Percentiles rank a stretch among this genome's conserved stretches.
phyloP scores from a whole-genome alignment of 2,329 filamentous ascomycete species.

The Alternaria arborescens region DNA sequence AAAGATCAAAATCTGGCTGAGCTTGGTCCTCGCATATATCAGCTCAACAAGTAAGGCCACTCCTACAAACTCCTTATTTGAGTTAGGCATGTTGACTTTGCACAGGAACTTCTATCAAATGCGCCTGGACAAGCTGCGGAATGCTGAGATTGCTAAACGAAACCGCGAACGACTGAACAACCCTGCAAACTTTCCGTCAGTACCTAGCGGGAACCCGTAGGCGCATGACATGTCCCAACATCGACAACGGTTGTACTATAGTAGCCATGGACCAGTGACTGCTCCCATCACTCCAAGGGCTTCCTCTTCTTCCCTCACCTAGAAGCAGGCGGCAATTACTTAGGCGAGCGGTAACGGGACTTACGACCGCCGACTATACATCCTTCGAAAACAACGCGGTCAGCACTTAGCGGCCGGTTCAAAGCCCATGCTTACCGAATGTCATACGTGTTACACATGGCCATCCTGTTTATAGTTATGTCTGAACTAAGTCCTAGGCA shows the following conservation, averaged over 20 bases:
- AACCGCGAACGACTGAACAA: slow-evolving; percentile 83
- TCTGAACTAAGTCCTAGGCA: not conserved
- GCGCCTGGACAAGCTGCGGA: slow-evolving; percentile 78
- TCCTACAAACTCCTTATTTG: not conserved
- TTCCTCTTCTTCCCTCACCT: slow-evolving; percentile 9
- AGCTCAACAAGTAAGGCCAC: slow-evolving; percentile 74
- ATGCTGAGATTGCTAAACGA: slow-evolving; percentile 79
- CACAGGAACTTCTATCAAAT: slow-evolving; percentile 84
- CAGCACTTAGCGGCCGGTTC: slow-evolving; percentile 43
- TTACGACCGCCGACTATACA: slow-evolving; percentile 33
- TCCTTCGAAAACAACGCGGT: slow-evolving; percentile 39
- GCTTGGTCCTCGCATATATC: slow-evolving; percentile 81
- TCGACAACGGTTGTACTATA: not conserved
- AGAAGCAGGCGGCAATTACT: slow-evolving; percentile 21
- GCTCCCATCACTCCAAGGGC: not conserved
- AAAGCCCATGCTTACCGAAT: slow-evolving; percentile 25
- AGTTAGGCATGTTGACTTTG: not conserved
- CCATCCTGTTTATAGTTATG: not conserved
- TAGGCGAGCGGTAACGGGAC: slow-evolving; percentile 28
- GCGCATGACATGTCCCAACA: not conserved
- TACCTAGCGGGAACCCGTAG: slow-evolving; percentile 68
- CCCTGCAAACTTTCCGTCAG: slow-evolving; percentile 83
- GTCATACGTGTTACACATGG: slow-evolving; percentile 7
- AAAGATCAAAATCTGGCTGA: slow-evolving; percentile 59
- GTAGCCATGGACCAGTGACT: not conserved